A percentile compares a stretch with the other conserved stretches of the same genome.
These are phyloP conservation scores for Yamadazyma paraphyllophila DNA, from an alignment of 805 yeast genomes.

Conservation along the genomic window DNA sequence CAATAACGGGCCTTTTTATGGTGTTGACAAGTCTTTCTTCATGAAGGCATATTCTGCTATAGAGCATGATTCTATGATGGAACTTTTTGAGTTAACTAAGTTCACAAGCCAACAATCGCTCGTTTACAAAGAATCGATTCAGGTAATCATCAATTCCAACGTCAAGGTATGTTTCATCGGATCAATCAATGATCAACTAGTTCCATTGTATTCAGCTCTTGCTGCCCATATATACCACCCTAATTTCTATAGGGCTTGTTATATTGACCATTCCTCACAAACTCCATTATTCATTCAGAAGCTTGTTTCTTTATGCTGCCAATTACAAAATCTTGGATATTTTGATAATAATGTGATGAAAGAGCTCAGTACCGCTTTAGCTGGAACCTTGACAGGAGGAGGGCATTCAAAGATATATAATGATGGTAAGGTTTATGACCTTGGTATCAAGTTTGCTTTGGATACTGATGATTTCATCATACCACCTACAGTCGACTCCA, in stretches of 20 bases:
- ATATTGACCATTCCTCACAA: constrained; percentile 76
- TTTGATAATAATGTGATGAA: constrained; percentile 84
- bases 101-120: constrained; percentile 69
- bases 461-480: constrained; percentile 64
- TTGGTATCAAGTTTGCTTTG: constrained; percentile 71
- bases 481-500: constrained; percentile 21
- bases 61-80: constrained; percentile 83
- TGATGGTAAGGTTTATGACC: constrained; percentile 77
- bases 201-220: constrained; percentile 85
- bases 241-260: constrained; percentile 83
- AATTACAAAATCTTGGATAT: constrained; percentile 70
- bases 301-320: constrained; percentile 70
- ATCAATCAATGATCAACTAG: constrained; percentile 89
- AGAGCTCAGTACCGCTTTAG: constrained; percentile 69
- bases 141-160: constrained; percentile 62
- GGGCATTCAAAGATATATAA: constrained; percentile 92
- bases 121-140: constrained; percentile 65
- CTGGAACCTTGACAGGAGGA: constrained; percentile 91
- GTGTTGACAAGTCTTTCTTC: constrained; percentile 78
- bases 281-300: constrained; percentile 78
- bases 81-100: constrained; percentile 84
- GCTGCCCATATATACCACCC: constrained; percentile 87
- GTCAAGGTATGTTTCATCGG: constrained; percentile 83
- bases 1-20: constrained; percentile 90
- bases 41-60: constrained; percentile 88